Evolutionary conservation across 257 asterid species (phyloP).

Genomic region (Solanum piurae): DNA sequence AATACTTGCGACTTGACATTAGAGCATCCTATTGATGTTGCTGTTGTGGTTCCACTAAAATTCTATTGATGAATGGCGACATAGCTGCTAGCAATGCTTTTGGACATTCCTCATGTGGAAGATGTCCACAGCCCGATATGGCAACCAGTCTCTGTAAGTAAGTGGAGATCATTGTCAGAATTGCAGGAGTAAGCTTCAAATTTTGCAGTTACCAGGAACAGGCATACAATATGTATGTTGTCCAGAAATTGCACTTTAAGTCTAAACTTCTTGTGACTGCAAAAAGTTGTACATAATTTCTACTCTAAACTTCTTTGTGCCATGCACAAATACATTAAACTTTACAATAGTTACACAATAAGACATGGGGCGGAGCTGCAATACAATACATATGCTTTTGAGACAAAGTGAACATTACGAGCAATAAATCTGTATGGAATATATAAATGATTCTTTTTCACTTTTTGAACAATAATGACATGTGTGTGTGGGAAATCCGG

Average conservation of each 20-base stretch:
- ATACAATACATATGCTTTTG: not conserved
- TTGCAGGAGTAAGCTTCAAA: not conserved
- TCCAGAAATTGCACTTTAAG: not conserved
- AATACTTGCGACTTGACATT: not conserved
- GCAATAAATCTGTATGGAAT: not conserved
- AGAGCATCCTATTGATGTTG: constrained; percentile 25
- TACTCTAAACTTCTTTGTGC: not conserved
- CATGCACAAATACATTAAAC: not conserved
- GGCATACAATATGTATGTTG: not conserved
- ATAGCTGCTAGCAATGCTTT: constrained; percentile 88
- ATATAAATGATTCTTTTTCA: not conserved
- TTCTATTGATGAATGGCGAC: constrained; percentile 63
- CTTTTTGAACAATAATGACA: not conserved
- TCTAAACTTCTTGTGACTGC: not conserved
- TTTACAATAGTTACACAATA: not conserved
- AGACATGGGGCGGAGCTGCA: not conserved
- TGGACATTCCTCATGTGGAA: constrained; percentile 98
- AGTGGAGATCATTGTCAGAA: not conserved
- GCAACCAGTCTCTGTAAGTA: constrained; percentile 76
- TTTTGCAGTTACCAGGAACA: not conserved
- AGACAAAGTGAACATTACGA: not conserved
- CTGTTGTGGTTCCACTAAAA: constrained; percentile 37
- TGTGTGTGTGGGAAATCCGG: not conserved
- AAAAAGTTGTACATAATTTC: not conserved
- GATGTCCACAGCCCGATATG: constrained; percentile 95